Evolutionary conservation across 2,329 filamentous ascomycete genomes (phyloP), one percentile per base, ranked within the genome.

Genomic region (Botrytis pseudocinerea): DNA sequence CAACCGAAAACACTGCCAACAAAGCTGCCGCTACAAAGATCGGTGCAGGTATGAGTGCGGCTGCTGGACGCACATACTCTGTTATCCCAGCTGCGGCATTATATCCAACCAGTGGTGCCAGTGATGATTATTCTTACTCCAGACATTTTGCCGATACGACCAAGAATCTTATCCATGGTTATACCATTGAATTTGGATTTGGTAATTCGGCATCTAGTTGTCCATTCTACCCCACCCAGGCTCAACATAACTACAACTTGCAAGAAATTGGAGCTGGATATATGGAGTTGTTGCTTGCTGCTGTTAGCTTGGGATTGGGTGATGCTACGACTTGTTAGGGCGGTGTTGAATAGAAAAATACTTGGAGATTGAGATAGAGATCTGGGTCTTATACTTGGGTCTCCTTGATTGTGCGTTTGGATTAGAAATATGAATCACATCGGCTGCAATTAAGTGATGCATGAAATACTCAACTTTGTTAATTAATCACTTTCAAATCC

Each of bases 111-210:
- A 83, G 82, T 0, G 86, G 85, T 1, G 81, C 81, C 1, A 83
- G 82, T 71, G 84, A 84, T 54, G 86, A 87, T 77, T 87, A 86
- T 71, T 82, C 83, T 9, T 83, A 84, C 74, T 82, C 82, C 0
- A 79, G 83, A n/a, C 84, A 85, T 80, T 84, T 86, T 66, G 77
- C 77, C 3, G 78, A 84, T 72, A 72, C 78, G 0, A 78, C 72
- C 2, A 77, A 79, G 57, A 83, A 82, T 72, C 81, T 83, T 69
- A 78, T 87, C 25, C 82, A 84, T 70, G 82, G 82, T 1, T 82
- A 85, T 65, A 84, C 82, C 0, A 77, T 87, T 35, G 85, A 88
- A 79, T 87, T 87, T 78, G 85, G 86, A 0, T 82, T 81, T 66
- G 79, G 77, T 82, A 71, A 71, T 32, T 25, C 35, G 12, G 69